Percentiles rank a stretch among this genome's conserved stretches.
Evolutionary conservation across 2,329 filamentous ascomycete species (phyloP).

Genomic region (Colletotrichum caudatum): DNA sequence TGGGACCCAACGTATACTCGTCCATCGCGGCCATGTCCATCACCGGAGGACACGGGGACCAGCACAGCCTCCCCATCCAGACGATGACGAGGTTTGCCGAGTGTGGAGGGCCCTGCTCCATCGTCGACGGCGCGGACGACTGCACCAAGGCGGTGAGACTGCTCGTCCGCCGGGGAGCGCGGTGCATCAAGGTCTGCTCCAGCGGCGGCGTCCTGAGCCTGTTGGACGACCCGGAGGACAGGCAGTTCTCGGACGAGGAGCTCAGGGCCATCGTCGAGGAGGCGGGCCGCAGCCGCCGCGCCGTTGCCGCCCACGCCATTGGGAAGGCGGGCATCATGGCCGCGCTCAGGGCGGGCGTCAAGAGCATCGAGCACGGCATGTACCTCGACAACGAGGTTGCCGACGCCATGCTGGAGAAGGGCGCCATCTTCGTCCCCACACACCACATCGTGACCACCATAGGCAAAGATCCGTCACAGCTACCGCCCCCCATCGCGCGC

Average conservation of each 20-base stretch:
- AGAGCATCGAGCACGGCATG: constrained; percentile 62
- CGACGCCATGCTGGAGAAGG: constrained; percentile 59
- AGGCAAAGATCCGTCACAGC: constrained; percentile 48
- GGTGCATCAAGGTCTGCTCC: constrained; percentile 61
- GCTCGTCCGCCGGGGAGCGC: constrained; percentile 59
- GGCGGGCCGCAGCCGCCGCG: constrained; percentile 53
- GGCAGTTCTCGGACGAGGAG: constrained; percentile 59
- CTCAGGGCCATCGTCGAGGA: constrained; percentile 58
- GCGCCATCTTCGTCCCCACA: constrained; percentile 58
- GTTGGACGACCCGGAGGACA: constrained; percentile 57
- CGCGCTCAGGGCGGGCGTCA: constrained; percentile 57
- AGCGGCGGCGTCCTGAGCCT: constrained; percentile 58
- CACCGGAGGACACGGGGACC: constrained; percentile 63
- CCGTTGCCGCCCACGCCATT: constrained; percentile 59
- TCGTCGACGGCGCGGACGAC: constrained; percentile 61
- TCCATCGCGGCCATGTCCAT: constrained; percentile 58
- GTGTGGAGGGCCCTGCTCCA: constrained; percentile 49
- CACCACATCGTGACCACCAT: constrained; percentile 57
- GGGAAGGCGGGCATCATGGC: constrained; percentile 62
- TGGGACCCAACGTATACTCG: constrained; percentile 63
- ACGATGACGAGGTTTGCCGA: constrained; percentile 49
- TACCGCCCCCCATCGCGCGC: constrained; percentile 49
- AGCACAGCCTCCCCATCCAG: constrained; percentile 52
- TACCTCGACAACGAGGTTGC: constrained; percentile 60
- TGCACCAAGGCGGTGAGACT: constrained; percentile 57